phyloP scores from a whole-genome alignment of 805 yeast genomes.

The Lipomyces anomalus region DNA sequence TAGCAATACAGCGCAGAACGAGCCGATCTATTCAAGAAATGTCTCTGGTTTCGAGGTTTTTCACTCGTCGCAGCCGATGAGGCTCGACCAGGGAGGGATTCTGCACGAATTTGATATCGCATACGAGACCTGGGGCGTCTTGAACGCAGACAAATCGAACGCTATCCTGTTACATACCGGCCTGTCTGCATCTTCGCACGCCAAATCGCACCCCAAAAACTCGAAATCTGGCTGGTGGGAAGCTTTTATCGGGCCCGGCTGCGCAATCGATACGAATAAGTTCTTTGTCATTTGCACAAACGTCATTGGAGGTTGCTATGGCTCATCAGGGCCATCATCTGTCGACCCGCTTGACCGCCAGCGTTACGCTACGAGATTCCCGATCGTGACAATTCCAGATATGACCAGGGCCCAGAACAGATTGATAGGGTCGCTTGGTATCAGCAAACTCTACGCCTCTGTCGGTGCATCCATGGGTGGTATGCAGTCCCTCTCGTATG shows the following conservation, averaged over 20 bases:
- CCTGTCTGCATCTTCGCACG: constrained; percentile 88
- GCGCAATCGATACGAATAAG: constrained; percentile 70
- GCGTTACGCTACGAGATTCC: constrained; percentile 80
- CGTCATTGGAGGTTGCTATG: constrained; percentile 91
- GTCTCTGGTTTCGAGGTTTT: constrained; percentile 60
- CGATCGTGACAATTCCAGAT: constrained; percentile 77
- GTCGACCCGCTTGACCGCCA: constrained; percentile 60
- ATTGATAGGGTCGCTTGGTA: constrained; percentile 56
- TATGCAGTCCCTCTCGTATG: constrained; percentile 91
- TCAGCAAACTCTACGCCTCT: constrained; percentile 62
- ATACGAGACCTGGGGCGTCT: constrained; percentile 84
- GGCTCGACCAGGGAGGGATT: constrained; percentile 75
- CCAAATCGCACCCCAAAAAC: constrained; percentile 69
- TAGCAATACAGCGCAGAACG: constrained; percentile 36
- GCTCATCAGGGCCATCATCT: constrained; percentile 89
- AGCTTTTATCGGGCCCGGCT: constrained; percentile 78
- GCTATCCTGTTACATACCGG: constrained; percentile 85
- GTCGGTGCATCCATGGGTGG: constrained; percentile 98
- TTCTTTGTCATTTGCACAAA: constrained; percentile 84
- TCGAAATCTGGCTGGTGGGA: constrained; percentile 93
- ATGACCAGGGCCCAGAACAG: constrained; percentile 87
- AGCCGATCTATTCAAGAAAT: constrained; percentile 72
- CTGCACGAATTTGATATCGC: constrained; percentile 76
- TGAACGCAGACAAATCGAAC: constrained; percentile 59
- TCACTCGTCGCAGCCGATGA: constrained; percentile 51